Evolutionary conservation across 73 alveolate species (phyloP), one percentile per base, ranked within the genome.

Genomic region (Paramecium tetraurelia): DNA sequence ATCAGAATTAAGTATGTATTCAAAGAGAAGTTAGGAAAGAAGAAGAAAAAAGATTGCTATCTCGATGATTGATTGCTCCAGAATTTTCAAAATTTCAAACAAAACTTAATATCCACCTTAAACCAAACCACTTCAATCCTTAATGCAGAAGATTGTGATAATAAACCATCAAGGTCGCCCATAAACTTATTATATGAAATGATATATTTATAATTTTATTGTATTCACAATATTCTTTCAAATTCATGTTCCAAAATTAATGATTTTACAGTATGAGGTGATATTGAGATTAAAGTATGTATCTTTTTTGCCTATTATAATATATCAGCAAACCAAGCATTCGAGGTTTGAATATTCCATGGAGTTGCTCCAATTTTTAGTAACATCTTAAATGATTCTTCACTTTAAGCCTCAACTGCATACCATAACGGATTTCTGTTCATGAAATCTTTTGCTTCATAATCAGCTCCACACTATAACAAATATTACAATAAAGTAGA

Each of bases 381-480:
- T 77, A 77, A 16, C 38, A 41, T 10, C 18, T 44, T 20, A 44
- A 77, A 77, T n/a, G 41, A 35, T 77, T 77, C 72, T 44, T 77
- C 38, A 21, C 48, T 44, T 20, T 77, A 14, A 11, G 89, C 21
- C 40, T 77, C 41, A 11, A 77, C 71, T 12, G 89, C 89, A 21
- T 77, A 77, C 41, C 48, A 77, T 10, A 77, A 59, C 5, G 89
- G 89, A 38, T 27, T 41, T 21, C 89, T 18, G 20, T 77, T 77
- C 89, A 44, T 44, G 27, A 38, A 77, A 77, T 77, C 89, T 21
- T 41, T 41, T 31, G 71, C 89, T 77, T 77, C 89, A 41, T 77
- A 77, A 44, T 77, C 89, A 35, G 89, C 89, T 38, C 89, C 89
- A 18, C 29, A 10, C 18, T 77, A 10, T 77, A 77, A 27, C 8